These are phyloP conservation scores for Debaryomyces castellii DNA, from an alignment of 805 yeast genomes.

Conservation along the genomic window DNA sequence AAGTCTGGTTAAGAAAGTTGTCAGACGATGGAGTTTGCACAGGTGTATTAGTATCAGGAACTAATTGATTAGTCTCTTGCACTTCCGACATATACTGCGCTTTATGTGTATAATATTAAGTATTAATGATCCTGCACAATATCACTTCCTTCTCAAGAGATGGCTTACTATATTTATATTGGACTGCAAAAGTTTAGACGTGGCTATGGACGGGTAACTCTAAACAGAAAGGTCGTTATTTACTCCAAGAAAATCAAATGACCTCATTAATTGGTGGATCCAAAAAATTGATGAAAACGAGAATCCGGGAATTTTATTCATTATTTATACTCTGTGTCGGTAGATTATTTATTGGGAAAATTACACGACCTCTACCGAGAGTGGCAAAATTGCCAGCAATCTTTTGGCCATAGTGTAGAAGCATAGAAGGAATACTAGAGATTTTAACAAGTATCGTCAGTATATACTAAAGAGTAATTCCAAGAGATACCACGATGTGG, in stretches of 20 bases:
- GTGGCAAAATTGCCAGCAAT: slow-evolving; percentile 3
- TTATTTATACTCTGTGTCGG: slow-evolving; percentile 7
- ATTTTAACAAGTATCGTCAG: background rate
- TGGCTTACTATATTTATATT: background rate
- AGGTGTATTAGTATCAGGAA: slow-evolving; percentile 35
- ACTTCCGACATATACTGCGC: slow-evolving; percentile 24
- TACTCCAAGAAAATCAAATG: slow-evolving; percentile 4
- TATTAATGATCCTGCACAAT: slow-evolving; percentile 1
- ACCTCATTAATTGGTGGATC: slow-evolving; percentile 7
- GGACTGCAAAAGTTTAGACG: background rate
- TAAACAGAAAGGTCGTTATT: slow-evolving; percentile 1
- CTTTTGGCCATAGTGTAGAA: background rate
- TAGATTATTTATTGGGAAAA: background rate
- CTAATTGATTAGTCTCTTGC: slow-evolving; percentile 9
- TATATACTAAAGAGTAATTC: background rate
- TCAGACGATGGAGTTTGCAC: slow-evolving; percentile 41
- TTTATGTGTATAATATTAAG: slow-evolving; percentile 1
- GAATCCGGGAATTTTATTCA: slow-evolving; percentile 8
- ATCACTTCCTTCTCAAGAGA: background rate
- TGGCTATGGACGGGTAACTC: slow-evolving; percentile 3
- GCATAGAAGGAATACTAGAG: background rate
- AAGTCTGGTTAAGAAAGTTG: slow-evolving; percentile 14
- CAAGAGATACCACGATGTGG: background rate
- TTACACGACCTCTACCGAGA: slow-evolving; percentile 6
- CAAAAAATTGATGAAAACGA: slow-evolving; percentile 2